Evolutionary conservation across 345 rosid species (phyloP), one percentile per base, ranked within the genome.

Genomic region (Moricandia arvensis): DNA sequence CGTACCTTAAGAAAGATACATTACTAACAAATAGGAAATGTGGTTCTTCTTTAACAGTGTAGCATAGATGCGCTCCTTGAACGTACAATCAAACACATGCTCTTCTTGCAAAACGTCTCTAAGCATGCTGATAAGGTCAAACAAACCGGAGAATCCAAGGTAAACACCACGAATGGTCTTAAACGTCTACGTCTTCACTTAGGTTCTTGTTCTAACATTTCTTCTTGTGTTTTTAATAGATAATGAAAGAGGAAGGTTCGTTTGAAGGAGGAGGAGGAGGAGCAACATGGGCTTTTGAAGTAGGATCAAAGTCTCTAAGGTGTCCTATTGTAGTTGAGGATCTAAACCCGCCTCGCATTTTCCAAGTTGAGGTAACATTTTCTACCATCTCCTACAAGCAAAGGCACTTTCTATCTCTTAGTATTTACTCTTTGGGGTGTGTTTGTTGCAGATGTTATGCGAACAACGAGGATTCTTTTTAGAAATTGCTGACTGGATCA

Each of bases 271-370:
- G 97, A 59, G 97, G 49, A 43, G 51, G 53, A 47, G 99, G 99
- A 63, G 97, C 97, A 24, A 96, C 97, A 31, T 91, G 97, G 98
- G 99, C 98, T 55, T 96, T 84, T 69, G 97, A 96, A 86, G 98
- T 96, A 53, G 97, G 96, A 3, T 89, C 98, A 69, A 89, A 84
- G 80, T 86, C 98, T 61, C 79, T 87, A 89, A 81, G 88, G 51
- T 93, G 98, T 68, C 99, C 99, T 59, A 93, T 96, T 61, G 88
- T 93, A 12, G 96, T 96, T 5, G 99, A 96, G 82, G 99, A 96
- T 87, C 83, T 96, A 63, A 91, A 80, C 78, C 84, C 83, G 30
- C 99, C 98, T 71, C 90, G 97, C 58, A 94, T 89, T 80, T 82
- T 93, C 90, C 97, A 88, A 47, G 90, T 95, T 31, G 96, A 95